Conservation (phyloP, 176 grass and related monocot genomes). For the Aegilops bicornis region DNA sequence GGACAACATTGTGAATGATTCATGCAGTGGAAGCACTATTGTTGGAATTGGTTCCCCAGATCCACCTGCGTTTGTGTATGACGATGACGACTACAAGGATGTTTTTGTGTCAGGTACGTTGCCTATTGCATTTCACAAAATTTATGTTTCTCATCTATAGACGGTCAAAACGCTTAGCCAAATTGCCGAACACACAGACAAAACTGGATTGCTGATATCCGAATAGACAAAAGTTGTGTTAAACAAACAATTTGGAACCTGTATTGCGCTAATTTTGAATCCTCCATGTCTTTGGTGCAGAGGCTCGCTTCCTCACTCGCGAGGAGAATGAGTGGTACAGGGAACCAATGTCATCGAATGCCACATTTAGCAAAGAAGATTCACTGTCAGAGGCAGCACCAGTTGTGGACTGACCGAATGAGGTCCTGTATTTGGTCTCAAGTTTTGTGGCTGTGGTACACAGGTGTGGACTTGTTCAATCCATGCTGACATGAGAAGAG, state of each 20-base stretch:
- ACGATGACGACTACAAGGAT: constrained; percentile 95
- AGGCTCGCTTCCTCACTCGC: constrained; percentile 79
- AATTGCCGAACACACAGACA: neutral
- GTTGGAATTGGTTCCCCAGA: constrained; percentile 91
- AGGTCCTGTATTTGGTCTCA: constrained; percentile 18
- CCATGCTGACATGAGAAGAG: constrained; percentile 3
- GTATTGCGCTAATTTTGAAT: neutral
- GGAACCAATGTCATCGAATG: constrained; percentile 62
- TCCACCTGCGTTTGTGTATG: constrained; percentile 84
- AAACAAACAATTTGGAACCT: neutral
- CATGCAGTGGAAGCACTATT: constrained; percentile 91
- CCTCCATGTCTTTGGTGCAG: constrained; percentile 39
- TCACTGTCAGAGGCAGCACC: constrained; percentile 36
- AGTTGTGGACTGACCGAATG: constrained; percentile 32
- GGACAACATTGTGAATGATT: constrained; percentile 1
- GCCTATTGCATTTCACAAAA: neutral
- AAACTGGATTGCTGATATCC: neutral
- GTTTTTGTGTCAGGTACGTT: constrained; percentile 88
- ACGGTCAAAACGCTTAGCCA: neutral
- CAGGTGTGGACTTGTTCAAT: neutral
- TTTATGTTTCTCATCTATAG: neutral
- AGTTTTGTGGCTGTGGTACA: constrained; percentile 21
- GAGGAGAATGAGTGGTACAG: constrained; percentile 85
- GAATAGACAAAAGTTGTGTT: neutral
- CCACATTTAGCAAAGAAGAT: constrained; percentile 53